Base-by-base conservation (phyloP, 2,329 filamentous ascomycete genomes). In the Hymenotorrendiella dingleyae region DNA sequence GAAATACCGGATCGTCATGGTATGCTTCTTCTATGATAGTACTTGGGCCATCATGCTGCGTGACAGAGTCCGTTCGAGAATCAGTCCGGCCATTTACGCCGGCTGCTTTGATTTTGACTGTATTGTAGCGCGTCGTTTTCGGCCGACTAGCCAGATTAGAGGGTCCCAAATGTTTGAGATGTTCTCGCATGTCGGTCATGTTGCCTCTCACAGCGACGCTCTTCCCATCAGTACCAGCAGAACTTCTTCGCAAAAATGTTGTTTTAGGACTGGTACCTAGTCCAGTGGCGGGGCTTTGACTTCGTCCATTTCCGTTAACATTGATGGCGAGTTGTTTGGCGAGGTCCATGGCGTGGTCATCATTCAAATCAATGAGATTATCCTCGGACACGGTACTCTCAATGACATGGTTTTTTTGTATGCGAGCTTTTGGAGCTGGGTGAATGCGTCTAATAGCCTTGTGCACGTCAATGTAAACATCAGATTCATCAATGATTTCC, bases 401-500 rank as follows among this genome's bases (percentile, higher is more conserved):
- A 14, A 79, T 61, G 28, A 79, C 67, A 40, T 70, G 69, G 33
- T 68, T 70, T 52, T 75, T 78, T 16, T 72, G 74, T n/a, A 80
- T 74, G 43, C 84, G 78, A 33, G 80, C 80, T 59, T 87, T 84
- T 1, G 91, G 91, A n/a, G 60, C 53, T 42, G 62, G 52, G 43
- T 62, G 47, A 51, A 62, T 52, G 40, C 93, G 86, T 45, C 93
- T 81, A 54, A 98, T 96, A 17, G 93, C 93, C 69, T 97, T 97
- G 72, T 97, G 93, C 2, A 98, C 89, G 63, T 98, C 93, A 51
- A 98, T 84, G 59, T 94, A 98, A 9, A 98, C 93, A 64, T 98
- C 93, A 0, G 91, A 97, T 64, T 98, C 93, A 62, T 98, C 93
- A 49, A 98, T 94, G 52, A 97, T 98, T 74, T 98, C 93, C 71